These are phyloP conservation scores for Lasiosphaeria miniovina DNA, from an alignment of 495 filamentous ascomycete species.

Conservation along the genomic window DNA sequence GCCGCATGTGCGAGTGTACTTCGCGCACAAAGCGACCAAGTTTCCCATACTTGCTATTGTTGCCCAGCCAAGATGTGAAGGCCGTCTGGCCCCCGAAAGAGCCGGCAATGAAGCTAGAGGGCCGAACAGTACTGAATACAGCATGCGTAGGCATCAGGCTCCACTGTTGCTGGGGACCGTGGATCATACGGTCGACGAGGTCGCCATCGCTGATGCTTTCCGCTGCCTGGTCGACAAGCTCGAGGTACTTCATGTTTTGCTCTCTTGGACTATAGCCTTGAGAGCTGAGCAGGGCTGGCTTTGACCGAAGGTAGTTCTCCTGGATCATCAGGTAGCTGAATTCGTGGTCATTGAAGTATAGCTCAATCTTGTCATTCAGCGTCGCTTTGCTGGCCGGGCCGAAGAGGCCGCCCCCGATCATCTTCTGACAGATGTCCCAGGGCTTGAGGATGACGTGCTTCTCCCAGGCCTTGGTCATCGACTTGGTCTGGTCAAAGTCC, in stretches of 20 bases:
- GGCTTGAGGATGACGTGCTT: conserved; percentile 95
- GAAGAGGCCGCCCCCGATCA: conserved; percentile 86
- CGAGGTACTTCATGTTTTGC: conserved; percentile 72
- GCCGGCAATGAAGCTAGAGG: conserved; percentile 86
- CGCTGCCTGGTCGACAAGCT: conserved; percentile 81
- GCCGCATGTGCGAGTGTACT: conserved; percentile 94
- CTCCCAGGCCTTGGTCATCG: conserved; percentile 97
- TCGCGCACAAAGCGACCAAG: conserved; percentile 84
- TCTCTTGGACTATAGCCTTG: conserved; percentile 57
- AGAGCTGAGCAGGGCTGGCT: conserved; percentile 58
- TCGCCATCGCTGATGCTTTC: conserved; percentile 97
- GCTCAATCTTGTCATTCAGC: conserved; percentile 93
- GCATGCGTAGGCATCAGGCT: conserved; percentile 96
- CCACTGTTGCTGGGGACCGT: conserved; percentile 97
- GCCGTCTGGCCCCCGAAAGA: conserved; percentile 54
- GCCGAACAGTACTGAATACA: conserved; percentile 91
- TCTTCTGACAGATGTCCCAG: conserved; percentile 94
- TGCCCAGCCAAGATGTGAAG: conserved; percentile 90
- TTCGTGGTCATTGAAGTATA: conserved; percentile 99
- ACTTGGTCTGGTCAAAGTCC: conserved; percentile 76
- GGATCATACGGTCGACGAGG: conserved; percentile 95
- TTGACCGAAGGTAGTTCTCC: conserved; percentile 90
- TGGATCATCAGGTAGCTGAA: conserved; percentile 97
- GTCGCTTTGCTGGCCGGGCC: conserved; percentile 73
- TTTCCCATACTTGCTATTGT: conserved; percentile 89